Evolutionary conservation across 257 asterid genomes (phyloP), one percentile per base, ranked within the genome.

Genomic region (Perilla frutescens): DNA sequence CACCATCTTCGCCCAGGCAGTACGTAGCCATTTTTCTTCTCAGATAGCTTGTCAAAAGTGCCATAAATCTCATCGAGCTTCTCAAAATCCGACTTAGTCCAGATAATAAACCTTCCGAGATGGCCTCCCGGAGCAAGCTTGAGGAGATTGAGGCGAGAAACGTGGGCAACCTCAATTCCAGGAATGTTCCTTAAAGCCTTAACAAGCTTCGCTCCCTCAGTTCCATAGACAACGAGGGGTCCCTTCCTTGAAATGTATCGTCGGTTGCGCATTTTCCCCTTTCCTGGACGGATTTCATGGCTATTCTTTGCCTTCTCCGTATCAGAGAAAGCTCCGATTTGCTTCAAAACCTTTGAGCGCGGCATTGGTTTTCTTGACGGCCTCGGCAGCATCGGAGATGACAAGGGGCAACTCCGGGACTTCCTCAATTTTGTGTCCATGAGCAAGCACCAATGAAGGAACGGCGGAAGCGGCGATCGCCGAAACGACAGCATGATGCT

Each of bases 61-160:
- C 96, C 96, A 29, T 88, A 90, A 55, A 88, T 74, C 65, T 72
- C 83, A 57, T 90, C 96, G 63, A 84, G 55, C 48, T 90, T 90
- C 89, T 88, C 93, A 6, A 88, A 90, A 0, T 93, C 96, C 0
- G 88, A 85, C 62, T 88, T 87, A 0, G 96, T 88, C 96, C 96
- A 88, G 69, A 90, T 56, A 4, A 90, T 68, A 20, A 90, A 88
- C 68, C 96, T 76, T 0, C 96, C 96, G 0, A 88, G 81, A 61
- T 88, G 93, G 29, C 93, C 96, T 1, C 96, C 93, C 0, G 96
- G 93, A 13, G 96, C 93, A 0, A 90, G 80, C 73, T 85, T 88
- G 13, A 88, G 75, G 34, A 87, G 66, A 68, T 85, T 87, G 31
- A 88, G 80, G 15, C 91, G 86, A 5, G 86, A 84, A 0, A 90